Percentiles rank a stretch among this genome's conserved stretches.
Conservation (phyloP, 1,284 basidiomycete genomes). For the Cutaneotrichosporon sp. region DNA sequence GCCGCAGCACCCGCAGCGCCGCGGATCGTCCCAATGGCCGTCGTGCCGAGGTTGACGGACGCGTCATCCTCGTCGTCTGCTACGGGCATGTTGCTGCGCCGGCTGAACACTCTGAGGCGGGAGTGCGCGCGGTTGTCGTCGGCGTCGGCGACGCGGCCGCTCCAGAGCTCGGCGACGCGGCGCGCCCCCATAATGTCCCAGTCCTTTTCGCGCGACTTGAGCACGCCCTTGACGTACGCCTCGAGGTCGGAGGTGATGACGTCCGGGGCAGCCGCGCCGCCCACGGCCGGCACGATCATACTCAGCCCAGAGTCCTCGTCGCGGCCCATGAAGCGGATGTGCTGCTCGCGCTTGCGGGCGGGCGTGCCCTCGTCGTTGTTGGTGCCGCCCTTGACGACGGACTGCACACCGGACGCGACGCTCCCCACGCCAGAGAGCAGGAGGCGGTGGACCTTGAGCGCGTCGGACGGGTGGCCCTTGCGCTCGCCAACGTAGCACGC, state of each 20-base stretch:
- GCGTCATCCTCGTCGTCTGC: constrained; percentile 17
- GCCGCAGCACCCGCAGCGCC: constrained; percentile 14
- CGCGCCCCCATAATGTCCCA: constrained; percentile 47
- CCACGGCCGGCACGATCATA: constrained; percentile 44
- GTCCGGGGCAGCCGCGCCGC: constrained; percentile 42
- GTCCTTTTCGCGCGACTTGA: constrained; percentile 46
- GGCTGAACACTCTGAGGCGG: constrained; percentile 11
- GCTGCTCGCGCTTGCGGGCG: constrained; percentile 44
- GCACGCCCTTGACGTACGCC: constrained; percentile 42
- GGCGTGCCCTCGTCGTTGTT: constrained; percentile 36
- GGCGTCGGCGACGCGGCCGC: constrained; percentile 28
- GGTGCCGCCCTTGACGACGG: constrained; percentile 42
- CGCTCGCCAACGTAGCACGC: constrained; percentile 37
- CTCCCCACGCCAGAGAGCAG: constrained; percentile 44
- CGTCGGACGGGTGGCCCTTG: constrained; percentile 35
- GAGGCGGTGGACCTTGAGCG: constrained; percentile 41
- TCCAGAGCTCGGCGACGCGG: constrained; percentile 46
- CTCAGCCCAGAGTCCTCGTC: constrained; percentile 31
- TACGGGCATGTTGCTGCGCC: constrained; percentile 3
- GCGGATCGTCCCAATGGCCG: constrained; percentile 17
- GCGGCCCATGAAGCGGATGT: constrained; percentile 29
- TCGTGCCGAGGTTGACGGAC: constrained; percentile 1
- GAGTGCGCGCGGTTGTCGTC: constrained; percentile 6
- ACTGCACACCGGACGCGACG: constrained; percentile 38
- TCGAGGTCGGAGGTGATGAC: constrained; percentile 48